These are phyloP conservation scores for Russula olivacea DNA, from an alignment of 768 basidiomycete species.

Conservation along the genomic window DNA sequence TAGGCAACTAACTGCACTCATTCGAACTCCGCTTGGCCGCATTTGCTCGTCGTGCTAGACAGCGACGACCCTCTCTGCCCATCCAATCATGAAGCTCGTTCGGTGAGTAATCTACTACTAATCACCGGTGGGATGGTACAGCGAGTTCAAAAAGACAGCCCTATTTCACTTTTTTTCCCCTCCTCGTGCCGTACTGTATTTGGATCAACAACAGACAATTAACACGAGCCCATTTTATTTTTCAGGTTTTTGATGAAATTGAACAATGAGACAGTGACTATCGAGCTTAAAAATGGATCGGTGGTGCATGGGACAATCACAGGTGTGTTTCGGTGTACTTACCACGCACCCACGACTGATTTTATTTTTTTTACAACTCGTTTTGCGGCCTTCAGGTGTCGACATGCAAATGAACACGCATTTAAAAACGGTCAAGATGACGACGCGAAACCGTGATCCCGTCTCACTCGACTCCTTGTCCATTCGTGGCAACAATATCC, in stretches of 20 bases:
- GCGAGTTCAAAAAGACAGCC: not conserved
- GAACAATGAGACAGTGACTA: constrained; percentile 97
- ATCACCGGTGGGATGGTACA: not conserved
- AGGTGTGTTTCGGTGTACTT: constrained; percentile 45
- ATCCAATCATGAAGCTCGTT: constrained; percentile 18
- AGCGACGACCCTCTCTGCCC: constrained; percentile 9
- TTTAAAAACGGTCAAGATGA: constrained; percentile 96
- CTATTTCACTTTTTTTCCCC: not conserved
- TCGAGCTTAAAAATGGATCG: constrained; percentile 97
- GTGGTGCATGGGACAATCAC: constrained; percentile 95
- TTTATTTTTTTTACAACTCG: too few species aligned
- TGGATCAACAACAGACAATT: not conserved
- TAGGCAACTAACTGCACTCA: not conserved
- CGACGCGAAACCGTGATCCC: constrained; percentile 85
- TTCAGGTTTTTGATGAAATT: constrained; percentile 97
- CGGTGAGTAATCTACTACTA: constrained; percentile 6
- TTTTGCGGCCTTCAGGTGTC: constrained; percentile 55
- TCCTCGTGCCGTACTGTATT: not conserved
- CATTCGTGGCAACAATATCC: constrained; percentile 94
- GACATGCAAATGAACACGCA: constrained; percentile 99
- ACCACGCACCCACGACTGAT: not conserved
- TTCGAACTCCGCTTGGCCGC: constrained; percentile 15
- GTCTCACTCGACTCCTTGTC: constrained; percentile 82
- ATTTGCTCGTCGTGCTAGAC: constrained; percentile 12
- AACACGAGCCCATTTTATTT: constrained; percentile 1